phyloP scores from a whole-genome alignment of 2,329 filamentous ascomycete genomes.

The Fusarium sp. region DNA sequence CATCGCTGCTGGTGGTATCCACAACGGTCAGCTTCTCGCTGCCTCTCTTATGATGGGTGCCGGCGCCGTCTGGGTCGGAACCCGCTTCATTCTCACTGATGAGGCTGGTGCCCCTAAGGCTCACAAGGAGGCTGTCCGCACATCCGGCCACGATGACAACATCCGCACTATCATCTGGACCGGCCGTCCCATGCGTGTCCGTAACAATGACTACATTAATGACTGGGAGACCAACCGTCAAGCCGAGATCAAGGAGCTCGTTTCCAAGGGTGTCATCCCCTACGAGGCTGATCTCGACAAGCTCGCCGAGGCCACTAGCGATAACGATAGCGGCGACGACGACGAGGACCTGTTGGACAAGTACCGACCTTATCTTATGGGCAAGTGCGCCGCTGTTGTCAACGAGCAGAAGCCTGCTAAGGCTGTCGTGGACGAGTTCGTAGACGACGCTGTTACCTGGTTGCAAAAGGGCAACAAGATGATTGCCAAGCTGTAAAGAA shows the following conservation, averaged over 20 bases:
- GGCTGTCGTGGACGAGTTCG: conserved; percentile 93
- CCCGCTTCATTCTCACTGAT: conserved; percentile 91
- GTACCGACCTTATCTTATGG: conserved; percentile 93
- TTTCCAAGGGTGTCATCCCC: conserved; percentile 87
- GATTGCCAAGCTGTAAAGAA: conserved; percentile 74
- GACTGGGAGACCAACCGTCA: conserved; percentile 96
- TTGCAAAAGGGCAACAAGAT: conserved; percentile 75
- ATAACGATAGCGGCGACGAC: conserved; percentile 75
- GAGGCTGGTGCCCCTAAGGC: conserved; percentile 93
- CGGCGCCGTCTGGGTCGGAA: conserved; percentile 94
- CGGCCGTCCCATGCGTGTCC: conserved; percentile 91
- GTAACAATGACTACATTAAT: conserved; percentile 91
- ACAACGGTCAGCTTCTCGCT: conserved; percentile 90
- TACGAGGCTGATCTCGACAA: conserved; percentile 95
- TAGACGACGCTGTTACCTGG: conserved; percentile 79
- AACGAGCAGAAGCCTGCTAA: conserved; percentile 93
- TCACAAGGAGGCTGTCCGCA: conserved; percentile 95
- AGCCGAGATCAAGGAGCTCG: conserved; percentile 92
- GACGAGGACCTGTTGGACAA: conserved; percentile 92
- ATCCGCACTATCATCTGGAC: conserved; percentile 99
- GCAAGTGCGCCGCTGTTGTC: conserved; percentile 92
- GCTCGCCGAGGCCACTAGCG: conserved; percentile 71
- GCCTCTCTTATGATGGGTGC: conserved; percentile 94
- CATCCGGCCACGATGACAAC: conserved; percentile 93
- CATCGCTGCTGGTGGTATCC: conserved; percentile 92